phyloP scores from a whole-genome alignment of 2,329 filamentous ascomycete genomes.

The Fusarium sublunatum region DNA sequence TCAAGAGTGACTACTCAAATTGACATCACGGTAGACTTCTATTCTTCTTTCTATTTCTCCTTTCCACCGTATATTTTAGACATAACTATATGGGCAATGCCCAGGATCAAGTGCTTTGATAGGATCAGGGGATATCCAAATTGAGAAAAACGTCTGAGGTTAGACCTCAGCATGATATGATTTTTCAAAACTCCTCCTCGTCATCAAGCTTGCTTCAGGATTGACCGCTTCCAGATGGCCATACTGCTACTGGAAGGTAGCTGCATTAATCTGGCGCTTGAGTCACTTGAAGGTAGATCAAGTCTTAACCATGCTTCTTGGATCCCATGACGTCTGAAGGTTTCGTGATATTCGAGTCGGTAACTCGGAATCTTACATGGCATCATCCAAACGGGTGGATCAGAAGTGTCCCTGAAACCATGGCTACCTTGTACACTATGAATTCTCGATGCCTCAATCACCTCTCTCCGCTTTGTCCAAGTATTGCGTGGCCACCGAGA shows the following conservation, averaged over 20 bases:
- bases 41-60: no score
- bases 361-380: slow-evolving; percentile 21
- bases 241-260: slow-evolving; percentile 16
- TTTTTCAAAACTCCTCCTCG: slow-evolving; percentile 8
- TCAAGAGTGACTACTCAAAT: neutral
- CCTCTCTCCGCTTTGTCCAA: neutral
- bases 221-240: slow-evolving; percentile 9
- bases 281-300: slow-evolving; percentile 14
- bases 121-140: slow-evolving; percentile 26
- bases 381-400: slow-evolving; percentile 23
- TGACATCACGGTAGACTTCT: neutral
- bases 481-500: slow-evolving; percentile 8
- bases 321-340: slow-evolving; percentile 10
- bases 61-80: slow-evolving; percentile 4
- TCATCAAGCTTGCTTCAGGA: slow-evolving; percentile 14
- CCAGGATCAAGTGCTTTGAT: slow-evolving; percentile 11
- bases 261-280: slow-evolving; percentile 22
- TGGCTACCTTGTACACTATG: neutral
- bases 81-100: slow-evolving; percentile 24
- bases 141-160: slow-evolving; percentile 21
- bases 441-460: neutral
- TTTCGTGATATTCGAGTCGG: slow-evolving; percentile 20
- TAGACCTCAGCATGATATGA: slow-evolving; percentile 33
- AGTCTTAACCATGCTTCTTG: slow-evolving; percentile 12
- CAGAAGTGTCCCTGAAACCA: slow-evolving; percentile 14